Evolutionary conservation across 441 rosid genomes (phyloP).

Genomic region (Eugenia klotzschiana): DNA sequence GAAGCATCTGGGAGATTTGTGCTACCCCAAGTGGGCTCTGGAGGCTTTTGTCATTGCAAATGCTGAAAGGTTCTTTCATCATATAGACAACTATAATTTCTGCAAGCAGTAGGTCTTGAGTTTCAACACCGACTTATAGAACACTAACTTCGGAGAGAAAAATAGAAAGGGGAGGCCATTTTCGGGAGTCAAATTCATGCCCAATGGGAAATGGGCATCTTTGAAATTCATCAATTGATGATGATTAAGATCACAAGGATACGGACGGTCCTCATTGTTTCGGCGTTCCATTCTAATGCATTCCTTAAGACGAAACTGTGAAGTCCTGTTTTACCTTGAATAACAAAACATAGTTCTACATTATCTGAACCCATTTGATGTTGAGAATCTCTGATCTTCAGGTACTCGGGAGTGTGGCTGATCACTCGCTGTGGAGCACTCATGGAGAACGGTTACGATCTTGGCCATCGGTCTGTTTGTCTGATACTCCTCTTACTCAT

Average conservation of each 20-base stretch:
- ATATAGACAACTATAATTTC: not conserved
- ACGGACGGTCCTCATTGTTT: not conserved
- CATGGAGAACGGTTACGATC: slow-evolving; percentile 26
- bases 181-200: not conserved
- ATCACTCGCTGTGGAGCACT: slow-evolving; percentile 39
- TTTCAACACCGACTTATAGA: not conserved
- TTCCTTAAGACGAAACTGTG: not conserved
- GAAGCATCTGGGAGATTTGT: slow-evolving; percentile 27
- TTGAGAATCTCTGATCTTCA: slow-evolving; percentile 1
- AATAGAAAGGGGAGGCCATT: not conserved
- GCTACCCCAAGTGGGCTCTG: slow-evolving; percentile 52
- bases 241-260: not conserved
- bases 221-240: not conserved
- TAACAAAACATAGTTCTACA: not conserved
- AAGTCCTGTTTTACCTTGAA: not conserved
- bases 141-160: not conserved
- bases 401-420: slow-evolving; percentile 47
- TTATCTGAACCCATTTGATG: not conserved
- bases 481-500: slow-evolving; percentile 23
- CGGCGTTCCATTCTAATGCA: not conserved
- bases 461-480: slow-evolving; percentile 28
- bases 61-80: slow-evolving; percentile 28
- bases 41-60: slow-evolving; percentile 52
- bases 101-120: not conserved
- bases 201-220: not conserved